phyloP scores from a whole-genome alignment of 1,284 basidiomycete species.

The Fomitopsis pinicola region DNA sequence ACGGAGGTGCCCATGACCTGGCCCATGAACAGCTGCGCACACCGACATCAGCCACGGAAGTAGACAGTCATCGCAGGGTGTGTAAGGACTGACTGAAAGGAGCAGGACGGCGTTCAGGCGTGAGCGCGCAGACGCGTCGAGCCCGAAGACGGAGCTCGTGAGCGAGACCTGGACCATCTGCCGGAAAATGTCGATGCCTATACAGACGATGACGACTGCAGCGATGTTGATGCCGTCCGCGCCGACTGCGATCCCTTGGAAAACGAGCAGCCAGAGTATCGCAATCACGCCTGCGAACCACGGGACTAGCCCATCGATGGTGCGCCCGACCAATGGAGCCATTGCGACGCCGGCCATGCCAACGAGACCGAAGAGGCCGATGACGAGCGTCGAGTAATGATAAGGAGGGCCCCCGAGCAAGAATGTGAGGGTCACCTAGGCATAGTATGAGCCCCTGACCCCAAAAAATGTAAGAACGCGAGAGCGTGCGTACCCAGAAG shows the following conservation, averaged over 20 bases:
- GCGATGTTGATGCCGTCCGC: conserved; percentile 42
- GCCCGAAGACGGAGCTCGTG: conserved; percentile 36
- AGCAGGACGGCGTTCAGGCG: conserved; percentile 49
- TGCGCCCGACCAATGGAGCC: conserved; percentile 45
- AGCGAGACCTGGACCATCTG: conserved; percentile 42
- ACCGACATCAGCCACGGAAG: neutral
- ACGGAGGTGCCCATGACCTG: conserved; percentile 51
- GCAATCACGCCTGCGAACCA: conserved; percentile 45
- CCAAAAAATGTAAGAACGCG: neutral
- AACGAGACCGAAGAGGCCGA: conserved; percentile 52
- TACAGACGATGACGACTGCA: conserved; percentile 41
- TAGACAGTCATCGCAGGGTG: conserved; percentile 6
- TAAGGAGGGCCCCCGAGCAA: conserved; percentile 47
- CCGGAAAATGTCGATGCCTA: conserved; percentile 40
- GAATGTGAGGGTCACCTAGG: conserved; percentile 47
- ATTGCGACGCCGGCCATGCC: conserved; percentile 44
- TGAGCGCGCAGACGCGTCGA: conserved; percentile 36
- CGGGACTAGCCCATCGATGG: conserved; percentile 46
- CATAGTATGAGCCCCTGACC: neutral
- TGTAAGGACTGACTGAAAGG: conserved; percentile 30
- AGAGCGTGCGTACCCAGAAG: conserved; percentile 34
- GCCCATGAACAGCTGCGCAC: conserved; percentile 33
- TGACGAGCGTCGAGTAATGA: conserved; percentile 42
- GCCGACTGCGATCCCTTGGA: conserved; percentile 38
- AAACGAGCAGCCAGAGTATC: conserved; percentile 28